Conservation (phyloP, 305 asterid species). For the Euphrasia arctica region DNA sequence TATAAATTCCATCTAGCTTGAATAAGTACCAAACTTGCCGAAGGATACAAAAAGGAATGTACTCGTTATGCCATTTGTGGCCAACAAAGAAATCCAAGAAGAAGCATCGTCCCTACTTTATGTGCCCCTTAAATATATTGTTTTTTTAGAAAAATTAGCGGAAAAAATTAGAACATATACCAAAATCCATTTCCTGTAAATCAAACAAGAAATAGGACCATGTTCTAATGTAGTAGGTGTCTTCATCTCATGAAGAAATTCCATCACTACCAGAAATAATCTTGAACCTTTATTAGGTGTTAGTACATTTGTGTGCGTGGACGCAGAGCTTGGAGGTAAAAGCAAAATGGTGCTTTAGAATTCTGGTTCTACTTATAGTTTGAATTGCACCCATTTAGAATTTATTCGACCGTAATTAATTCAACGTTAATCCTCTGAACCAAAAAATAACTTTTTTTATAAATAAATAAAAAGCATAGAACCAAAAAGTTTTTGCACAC, state of each 20-base stretch:
- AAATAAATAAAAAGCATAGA: no score
- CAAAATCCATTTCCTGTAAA: slow-evolving; percentile 26
- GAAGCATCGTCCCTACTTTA: slow-evolving; percentile 37
- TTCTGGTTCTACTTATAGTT: background rate
- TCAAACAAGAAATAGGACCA: slow-evolving; percentile 25
- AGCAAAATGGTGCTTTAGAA: background rate
- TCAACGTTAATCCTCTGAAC: background rate
- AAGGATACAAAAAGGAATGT: slow-evolving; percentile 67
- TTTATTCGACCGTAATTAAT: background rate
- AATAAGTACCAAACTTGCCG: slow-evolving; percentile 66
- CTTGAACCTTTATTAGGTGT: slow-evolving; percentile 23
- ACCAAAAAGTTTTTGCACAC: no score
- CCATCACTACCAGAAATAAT: slow-evolving; percentile 27
- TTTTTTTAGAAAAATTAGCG: no score
- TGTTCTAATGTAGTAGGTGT: slow-evolving; percentile 18
- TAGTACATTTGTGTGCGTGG: background rate
- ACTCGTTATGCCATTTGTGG: slow-evolving; percentile 58
- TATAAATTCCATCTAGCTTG: slow-evolving; percentile 44
- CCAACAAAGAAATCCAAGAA: slow-evolving; percentile 60
- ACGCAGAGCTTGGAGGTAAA: slow-evolving; percentile 8
- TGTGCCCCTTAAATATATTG: no score
- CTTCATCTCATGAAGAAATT: slow-evolving; percentile 20
- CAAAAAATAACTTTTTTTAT: no score
- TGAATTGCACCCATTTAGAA: background rate
- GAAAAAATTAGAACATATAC: slow-evolving; percentile 15